Conservation (phyloP, 2,329 filamentous ascomycete species). For the Trichoderma gracile region DNA sequence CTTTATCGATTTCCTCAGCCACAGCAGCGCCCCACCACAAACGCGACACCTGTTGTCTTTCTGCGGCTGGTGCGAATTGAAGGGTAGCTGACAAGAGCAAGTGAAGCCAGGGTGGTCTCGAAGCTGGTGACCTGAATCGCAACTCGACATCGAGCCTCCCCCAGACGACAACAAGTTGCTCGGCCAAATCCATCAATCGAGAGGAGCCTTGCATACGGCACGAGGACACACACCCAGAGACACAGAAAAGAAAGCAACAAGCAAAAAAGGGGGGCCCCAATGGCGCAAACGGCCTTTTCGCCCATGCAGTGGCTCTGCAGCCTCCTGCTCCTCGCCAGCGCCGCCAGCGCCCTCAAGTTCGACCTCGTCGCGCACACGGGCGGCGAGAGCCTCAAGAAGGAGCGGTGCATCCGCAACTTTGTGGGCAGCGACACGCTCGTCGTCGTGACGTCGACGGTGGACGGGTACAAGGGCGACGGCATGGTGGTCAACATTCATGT, state of each 20-base stretch:
- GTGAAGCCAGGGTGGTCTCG: neutral
- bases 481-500: constrained; percentile 95
- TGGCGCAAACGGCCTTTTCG: constrained; percentile 47
- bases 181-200: neutral
- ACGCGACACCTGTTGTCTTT: constrained; percentile 29
- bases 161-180: too few relatives aligned
- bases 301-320: constrained; percentile 61
- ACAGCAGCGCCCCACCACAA: neutral
- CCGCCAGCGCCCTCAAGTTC: constrained; percentile 79
- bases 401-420: constrained; percentile 96
- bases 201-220: neutral
- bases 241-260: neutral
- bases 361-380: constrained; percentile 72
- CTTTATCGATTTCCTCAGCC: constrained; percentile 1
- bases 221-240: too few relatives aligned
- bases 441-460: constrained; percentile 87
- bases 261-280: neutral
- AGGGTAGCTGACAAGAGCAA: too few relatives aligned
- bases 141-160: neutral
- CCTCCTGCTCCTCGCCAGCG: constrained; percentile 56
- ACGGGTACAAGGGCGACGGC: constrained; percentile 86
- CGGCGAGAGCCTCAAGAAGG: constrained; percentile 58
- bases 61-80: neutral
- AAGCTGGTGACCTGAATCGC: neutral
- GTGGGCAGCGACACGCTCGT: constrained; percentile 89